Conservation (phyloP, 176 grass and related monocot species). For the Oryza coarctata region DNA sequence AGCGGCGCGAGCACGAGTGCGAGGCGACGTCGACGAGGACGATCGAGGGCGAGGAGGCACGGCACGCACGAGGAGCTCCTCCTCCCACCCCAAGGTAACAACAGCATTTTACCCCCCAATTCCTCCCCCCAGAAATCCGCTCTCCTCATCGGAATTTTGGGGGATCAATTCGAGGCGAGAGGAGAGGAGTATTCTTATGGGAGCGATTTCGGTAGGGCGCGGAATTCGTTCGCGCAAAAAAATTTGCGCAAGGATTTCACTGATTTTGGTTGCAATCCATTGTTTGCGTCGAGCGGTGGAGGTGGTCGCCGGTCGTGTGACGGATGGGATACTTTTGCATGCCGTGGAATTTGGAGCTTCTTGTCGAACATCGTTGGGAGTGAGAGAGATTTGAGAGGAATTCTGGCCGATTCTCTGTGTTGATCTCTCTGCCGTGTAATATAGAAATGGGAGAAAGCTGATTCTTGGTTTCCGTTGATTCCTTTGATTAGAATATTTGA, state of each 20-base stretch:
- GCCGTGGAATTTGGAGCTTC: background rate
- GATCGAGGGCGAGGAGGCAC: background rate
- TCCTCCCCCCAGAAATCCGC: background rate
- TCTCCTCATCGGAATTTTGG: background rate
- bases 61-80: background rate
- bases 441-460: background rate
- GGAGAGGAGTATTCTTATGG: background rate
- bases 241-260: background rate
- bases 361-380: background rate
- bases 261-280: background rate
- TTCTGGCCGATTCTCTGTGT: background rate
- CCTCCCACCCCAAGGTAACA: background rate
- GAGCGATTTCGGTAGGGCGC: no score
- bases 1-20: background rate
- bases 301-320: no score
- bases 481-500: background rate
- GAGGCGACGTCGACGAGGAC: background rate
- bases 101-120: background rate
- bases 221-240: background rate
- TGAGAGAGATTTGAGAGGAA: background rate
- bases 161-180: background rate
- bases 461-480: background rate
- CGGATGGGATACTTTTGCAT: background rate
- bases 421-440: background rate
- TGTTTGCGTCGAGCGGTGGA: background rate